These are phyloP conservation scores for Colletotrichum sp. DNA, from an alignment of 2,329 filamentous ascomycete species.

Conservation along the genomic window DNA sequence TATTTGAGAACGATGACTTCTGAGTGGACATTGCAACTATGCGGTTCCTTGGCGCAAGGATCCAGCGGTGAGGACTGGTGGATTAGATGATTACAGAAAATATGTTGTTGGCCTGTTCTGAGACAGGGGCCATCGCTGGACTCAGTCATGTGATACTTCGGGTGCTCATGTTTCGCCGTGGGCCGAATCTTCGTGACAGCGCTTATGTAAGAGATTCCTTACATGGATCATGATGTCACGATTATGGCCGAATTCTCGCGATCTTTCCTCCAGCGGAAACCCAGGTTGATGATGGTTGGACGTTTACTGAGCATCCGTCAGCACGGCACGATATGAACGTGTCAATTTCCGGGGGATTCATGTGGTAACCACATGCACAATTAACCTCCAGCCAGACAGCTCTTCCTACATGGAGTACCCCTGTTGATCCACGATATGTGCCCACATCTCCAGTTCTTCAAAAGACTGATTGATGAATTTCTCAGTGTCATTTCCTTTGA, in stretches of 20 bases:
- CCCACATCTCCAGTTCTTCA: not conserved
- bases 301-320: not conserved
- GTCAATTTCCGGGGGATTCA: not conserved
- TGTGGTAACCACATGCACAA: not conserved
- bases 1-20: not conserved
- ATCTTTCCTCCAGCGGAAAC: not conserved
- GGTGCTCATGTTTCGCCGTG: not conserved
- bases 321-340: not conserved
- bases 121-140: not conserved
- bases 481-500: not conserved
- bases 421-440: not conserved
- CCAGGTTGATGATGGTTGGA: not conserved
- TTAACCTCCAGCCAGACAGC: not conserved
- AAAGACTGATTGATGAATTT: not conserved
- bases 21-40: not conserved
- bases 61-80: not conserved
- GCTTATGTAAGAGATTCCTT: not conserved
- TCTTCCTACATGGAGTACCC: not conserved
- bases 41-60: not conserved
- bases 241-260: not conserved
- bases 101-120: not conserved
- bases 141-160: not conserved
- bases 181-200: not conserved
- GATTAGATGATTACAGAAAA: not conserved
- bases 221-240: not conserved